Percentiles rank a stretch among this genome's conserved stretches.
phyloP scores from a whole-genome alignment of 495 filamentous ascomycete species.

The Aspergillus coremiiformis region DNA sequence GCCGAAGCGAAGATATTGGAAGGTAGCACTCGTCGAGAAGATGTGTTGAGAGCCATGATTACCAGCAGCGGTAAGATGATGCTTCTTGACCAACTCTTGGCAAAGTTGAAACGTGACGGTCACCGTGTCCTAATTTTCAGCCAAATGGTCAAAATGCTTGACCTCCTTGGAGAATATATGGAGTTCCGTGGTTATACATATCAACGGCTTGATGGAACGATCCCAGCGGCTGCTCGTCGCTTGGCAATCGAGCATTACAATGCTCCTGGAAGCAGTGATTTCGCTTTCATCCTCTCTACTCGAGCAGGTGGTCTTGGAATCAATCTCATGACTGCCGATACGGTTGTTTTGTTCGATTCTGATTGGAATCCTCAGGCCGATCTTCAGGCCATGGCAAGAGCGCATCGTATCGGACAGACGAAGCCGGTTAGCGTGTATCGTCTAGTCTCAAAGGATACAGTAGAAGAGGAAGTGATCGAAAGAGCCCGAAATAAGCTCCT shows the following conservation, averaged over 20 bases:
- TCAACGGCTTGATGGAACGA: constrained; percentile 92
- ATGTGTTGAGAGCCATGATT: constrained; percentile 82
- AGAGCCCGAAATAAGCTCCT: constrained; percentile 95
- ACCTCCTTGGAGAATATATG: constrained; percentile 90
- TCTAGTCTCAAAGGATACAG: constrained; percentile 92
- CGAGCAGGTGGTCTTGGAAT: constrained; percentile 94
- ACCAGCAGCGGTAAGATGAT: constrained; percentile 99
- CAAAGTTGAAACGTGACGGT: constrained; percentile 82
- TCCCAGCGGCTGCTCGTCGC: constrained; percentile 72
- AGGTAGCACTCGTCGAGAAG: constrained; percentile 70
- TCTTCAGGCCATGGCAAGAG: constrained; percentile 95
- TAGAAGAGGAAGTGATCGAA: constrained; percentile 95
- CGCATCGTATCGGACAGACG: constrained; percentile 95
- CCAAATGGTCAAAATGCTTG: constrained; percentile 98
- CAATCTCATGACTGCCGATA: constrained; percentile 98
- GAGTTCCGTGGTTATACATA: constrained; percentile 82
- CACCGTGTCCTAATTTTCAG: constrained; percentile 98
- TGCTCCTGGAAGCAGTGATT: constrained; percentile 85
- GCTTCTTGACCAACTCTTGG: constrained; percentile 85
- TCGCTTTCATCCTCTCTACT: constrained; percentile 93
- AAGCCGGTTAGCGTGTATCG: constrained; percentile 92
- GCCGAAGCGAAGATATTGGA: constrained; percentile 82
- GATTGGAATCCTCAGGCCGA: constrained; percentile 99
- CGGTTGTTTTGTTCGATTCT: constrained; percentile 95
- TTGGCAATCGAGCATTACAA: constrained; percentile 98